Percentiles rank a stretch among this genome's conserved stretches.
Conservation (phyloP, 148 eudicot genomes). For the Fagopyrum esculentum region DNA sequence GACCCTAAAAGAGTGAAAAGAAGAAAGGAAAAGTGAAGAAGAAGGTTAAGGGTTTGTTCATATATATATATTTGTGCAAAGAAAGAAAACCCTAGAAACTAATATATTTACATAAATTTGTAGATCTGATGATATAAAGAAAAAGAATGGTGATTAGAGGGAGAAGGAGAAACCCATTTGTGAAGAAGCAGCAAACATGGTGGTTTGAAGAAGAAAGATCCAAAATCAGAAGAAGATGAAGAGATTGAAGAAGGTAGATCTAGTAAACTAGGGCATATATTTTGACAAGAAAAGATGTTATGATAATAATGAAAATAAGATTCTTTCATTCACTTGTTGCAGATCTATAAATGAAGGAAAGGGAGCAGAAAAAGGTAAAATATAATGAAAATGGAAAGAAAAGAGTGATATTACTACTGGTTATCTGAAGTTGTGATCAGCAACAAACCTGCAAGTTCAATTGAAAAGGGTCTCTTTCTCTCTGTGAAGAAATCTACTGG, state of each 20-base stretch:
- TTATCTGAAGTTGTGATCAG: constrained; percentile 10
- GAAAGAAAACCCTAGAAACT: background rate
- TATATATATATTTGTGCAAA: background rate
- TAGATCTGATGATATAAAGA: constrained; percentile 1
- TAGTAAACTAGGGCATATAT: background rate
- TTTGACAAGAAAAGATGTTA: background rate
- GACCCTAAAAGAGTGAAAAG: constrained; percentile 12
- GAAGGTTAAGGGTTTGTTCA: constrained; percentile 5
- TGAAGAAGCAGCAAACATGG: constrained; percentile 1
- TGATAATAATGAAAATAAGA: background rate
- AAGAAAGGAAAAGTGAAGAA: background rate
- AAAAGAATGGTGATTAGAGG: background rate
- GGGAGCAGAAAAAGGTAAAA: background rate
- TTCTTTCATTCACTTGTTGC: constrained; percentile 10
- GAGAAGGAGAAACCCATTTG: background rate
- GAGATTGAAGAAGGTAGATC: background rate
- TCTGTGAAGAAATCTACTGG: background rate
- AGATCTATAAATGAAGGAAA: constrained; percentile 8
- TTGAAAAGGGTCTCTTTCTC: background rate
- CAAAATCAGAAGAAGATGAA: background rate
- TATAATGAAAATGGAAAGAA: background rate
- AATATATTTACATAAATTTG: background rate
- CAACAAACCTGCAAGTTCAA: constrained; percentile 11
- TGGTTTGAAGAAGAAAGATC: background rate
- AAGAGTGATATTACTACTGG: background rate